phyloP scores from a whole-genome alignment of 208 protist species.

The Leishmania mexicana region DNA sequence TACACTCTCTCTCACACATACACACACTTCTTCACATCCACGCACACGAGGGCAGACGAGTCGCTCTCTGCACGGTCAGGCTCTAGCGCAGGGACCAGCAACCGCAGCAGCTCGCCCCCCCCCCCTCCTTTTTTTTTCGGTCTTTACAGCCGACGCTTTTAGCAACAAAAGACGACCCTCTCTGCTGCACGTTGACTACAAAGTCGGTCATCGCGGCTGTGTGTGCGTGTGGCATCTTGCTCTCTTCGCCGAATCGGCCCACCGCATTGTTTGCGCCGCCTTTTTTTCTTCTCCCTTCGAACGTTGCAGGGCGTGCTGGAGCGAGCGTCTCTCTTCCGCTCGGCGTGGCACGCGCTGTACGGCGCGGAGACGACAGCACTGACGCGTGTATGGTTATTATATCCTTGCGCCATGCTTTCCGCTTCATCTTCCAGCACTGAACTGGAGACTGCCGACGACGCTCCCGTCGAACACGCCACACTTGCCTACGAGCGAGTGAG shows the following conservation, averaged over 20 bases:
- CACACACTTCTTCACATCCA: neutral
- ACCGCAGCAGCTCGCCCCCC: neutral
- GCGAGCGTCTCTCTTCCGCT: neutral
- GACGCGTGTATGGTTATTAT: neutral
- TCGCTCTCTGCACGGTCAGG: neutral
- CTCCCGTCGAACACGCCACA: neutral
- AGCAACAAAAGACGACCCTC: neutral
- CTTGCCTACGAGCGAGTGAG: conserved; percentile 2
- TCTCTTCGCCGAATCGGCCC: neutral
- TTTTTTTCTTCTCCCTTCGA: neutral
- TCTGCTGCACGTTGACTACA: neutral
- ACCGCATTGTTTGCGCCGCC: neutral
- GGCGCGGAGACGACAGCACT: neutral
- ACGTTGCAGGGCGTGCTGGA: neutral
- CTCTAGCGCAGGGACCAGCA: neutral
- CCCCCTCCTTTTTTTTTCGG: neutral
- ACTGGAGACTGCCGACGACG: neutral
- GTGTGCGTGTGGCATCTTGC: neutral
- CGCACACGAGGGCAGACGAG: neutral
- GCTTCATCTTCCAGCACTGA: neutral
- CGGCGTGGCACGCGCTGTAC: neutral
- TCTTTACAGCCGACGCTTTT: neutral
- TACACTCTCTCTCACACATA: neutral
- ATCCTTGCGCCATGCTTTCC: neutral
- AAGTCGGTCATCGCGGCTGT: neutral